Conservation (phyloP, 1,284 basidiomycete species). For the Acaromyces ingoldii region DNA sequence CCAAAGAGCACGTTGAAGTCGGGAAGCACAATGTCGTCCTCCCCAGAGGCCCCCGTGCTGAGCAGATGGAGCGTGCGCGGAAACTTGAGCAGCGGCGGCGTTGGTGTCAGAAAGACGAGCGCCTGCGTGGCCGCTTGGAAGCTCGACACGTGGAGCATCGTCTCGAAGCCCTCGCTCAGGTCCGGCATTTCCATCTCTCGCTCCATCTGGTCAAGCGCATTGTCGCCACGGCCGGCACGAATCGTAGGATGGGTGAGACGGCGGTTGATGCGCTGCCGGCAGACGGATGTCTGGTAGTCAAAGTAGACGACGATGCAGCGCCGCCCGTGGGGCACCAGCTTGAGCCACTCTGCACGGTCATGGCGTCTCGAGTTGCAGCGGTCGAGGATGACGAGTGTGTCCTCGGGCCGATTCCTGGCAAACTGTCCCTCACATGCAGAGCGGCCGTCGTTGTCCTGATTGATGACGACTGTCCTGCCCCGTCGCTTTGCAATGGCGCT, state of each 20-base stretch:
- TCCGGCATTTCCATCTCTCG: slow-evolving; percentile 55
- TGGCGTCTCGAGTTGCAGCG: not conserved
- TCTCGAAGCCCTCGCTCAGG: slow-evolving; percentile 58
- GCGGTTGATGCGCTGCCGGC: slow-evolving; percentile 59
- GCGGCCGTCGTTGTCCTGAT: slow-evolving; percentile 61
- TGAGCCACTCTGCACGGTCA: slow-evolving; percentile 1
- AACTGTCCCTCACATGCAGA: slow-evolving; percentile 55
- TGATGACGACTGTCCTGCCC: slow-evolving; percentile 53
- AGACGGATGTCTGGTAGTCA: slow-evolving; percentile 58
- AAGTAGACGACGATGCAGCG: slow-evolving; percentile 59
- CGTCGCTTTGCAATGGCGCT: slow-evolving; percentile 53
- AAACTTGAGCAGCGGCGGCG: slow-evolving; percentile 57
- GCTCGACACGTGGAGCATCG: slow-evolving; percentile 56
- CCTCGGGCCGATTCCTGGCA: not conserved
- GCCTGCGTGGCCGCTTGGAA: slow-evolving; percentile 58
- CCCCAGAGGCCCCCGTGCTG: slow-evolving; percentile 59
- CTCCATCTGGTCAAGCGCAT: slow-evolving; percentile 57
- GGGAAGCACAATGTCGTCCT: slow-evolving; percentile 56
- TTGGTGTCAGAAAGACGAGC: slow-evolving; percentile 55
- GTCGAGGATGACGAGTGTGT: slow-evolving; percentile 7
- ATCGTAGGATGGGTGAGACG: slow-evolving; percentile 61
- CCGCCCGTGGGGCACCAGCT: not conserved
- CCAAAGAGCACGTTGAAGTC: slow-evolving; percentile 10
- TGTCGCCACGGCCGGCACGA: slow-evolving; percentile 58
- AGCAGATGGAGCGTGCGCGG: slow-evolving; percentile 62